A percentile compares a stretch with the other conserved stretches of the same genome.
Conservation (phyloP, 306 rosid genomes). For the Inga oerstediana region DNA sequence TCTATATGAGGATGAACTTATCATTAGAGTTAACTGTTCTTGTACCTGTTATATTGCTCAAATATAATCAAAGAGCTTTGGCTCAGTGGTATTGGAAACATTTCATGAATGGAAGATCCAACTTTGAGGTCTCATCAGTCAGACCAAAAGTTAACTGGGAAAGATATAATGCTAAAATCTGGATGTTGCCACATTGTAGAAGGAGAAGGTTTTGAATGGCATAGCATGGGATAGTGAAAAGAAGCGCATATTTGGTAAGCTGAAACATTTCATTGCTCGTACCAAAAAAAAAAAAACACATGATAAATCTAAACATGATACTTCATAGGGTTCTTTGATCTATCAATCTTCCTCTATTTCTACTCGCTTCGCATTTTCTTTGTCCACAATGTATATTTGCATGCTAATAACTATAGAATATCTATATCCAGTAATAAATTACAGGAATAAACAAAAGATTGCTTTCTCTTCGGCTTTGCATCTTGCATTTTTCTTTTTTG, state of each 20-base stretch:
- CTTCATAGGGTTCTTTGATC: not conserved
- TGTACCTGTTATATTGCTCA: not conserved
- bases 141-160: not conserved
- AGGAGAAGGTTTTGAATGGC: conserved; percentile 74
- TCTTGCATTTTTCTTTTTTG: too few relatives aligned
- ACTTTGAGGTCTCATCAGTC: not conserved
- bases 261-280: not conserved
- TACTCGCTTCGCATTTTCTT: too few relatives aligned
- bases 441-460: too few relatives aligned
- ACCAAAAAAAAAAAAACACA: not conserved
- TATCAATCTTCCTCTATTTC: too few relatives aligned
- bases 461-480: too few relatives aligned
- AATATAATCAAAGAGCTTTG: not conserved
- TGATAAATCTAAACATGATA: not conserved
- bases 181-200: conserved; percentile 40
- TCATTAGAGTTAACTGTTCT: too few relatives aligned
- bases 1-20: too few relatives aligned
- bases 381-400: too few relatives aligned
- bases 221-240: conserved; percentile 80
- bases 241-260: conserved; percentile 77
- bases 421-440: too few relatives aligned
- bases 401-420: too few relatives aligned
- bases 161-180: not conserved
- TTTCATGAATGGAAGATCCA: not conserved
- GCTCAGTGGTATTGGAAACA: not conserved